Conservation (phyloP, 805 yeast species). For the Starmerella tilneyi region DNA sequence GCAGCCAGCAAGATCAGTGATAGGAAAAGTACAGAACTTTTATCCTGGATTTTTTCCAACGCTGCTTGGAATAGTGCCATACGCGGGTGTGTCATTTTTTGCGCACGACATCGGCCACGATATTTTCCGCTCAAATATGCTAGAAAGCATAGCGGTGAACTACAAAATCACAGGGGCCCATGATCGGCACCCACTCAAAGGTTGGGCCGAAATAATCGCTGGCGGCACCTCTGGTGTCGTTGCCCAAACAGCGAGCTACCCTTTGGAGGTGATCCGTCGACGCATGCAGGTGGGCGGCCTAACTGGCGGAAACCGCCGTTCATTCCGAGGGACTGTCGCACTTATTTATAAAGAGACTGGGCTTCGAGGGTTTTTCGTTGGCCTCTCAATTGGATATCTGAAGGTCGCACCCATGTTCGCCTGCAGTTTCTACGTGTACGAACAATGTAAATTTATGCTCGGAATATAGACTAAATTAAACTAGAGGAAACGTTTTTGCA, state of each 20-base stretch:
- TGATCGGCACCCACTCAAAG: slow-evolving; percentile 54
- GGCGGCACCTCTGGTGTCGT: slow-evolving; percentile 95
- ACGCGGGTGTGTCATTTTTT: slow-evolving; percentile 94
- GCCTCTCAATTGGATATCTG: slow-evolving; percentile 87
- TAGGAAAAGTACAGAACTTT: slow-evolving; percentile 42
- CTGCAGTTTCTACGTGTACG: slow-evolving; percentile 90
- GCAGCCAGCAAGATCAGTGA: slow-evolving; percentile 18
- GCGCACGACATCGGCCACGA: slow-evolving; percentile 90
- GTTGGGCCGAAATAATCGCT: slow-evolving; percentile 87
- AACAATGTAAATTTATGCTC: slow-evolving; percentile 60
- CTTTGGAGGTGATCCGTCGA: slow-evolving; percentile 88
- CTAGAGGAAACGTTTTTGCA: too few species aligned
- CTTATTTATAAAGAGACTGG: slow-evolving; percentile 67
- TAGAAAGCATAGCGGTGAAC: slow-evolving; percentile 40
- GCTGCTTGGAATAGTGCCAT: slow-evolving; percentile 89
- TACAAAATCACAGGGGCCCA: slow-evolving; percentile 10
- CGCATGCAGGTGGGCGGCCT: slow-evolving; percentile 71
- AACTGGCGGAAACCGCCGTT: slow-evolving; percentile 31
- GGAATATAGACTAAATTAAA: slow-evolving; percentile 40
- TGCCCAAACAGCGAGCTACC: slow-evolving; percentile 94
- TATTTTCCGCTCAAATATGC: slow-evolving; percentile 51
- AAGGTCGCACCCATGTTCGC: slow-evolving; percentile 97
- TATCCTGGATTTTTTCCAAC: slow-evolving; percentile 94
- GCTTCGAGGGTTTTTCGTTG: slow-evolving; percentile 79
- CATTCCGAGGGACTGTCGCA: slow-evolving; percentile 32